Conservation (phyloP, 2,329 filamentous ascomycete species). For the Pyrenochaeta sp. region DNA sequence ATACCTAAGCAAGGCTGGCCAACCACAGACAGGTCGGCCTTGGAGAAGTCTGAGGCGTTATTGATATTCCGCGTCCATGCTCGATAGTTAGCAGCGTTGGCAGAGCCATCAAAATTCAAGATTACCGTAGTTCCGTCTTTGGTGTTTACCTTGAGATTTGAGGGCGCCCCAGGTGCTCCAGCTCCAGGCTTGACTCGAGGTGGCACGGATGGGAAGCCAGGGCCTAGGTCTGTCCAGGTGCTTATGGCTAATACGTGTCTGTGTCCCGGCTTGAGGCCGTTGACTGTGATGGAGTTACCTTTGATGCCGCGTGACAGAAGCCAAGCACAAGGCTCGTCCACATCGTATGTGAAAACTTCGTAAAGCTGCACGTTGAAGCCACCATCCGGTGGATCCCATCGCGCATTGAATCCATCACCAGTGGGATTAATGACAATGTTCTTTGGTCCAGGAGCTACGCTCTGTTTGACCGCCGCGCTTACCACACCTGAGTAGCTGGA, state of each 20-base stretch:
- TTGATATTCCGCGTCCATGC: conserved; percentile 1
- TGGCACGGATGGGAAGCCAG: conserved; percentile 3
- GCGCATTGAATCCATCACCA: conserved; percentile 2
- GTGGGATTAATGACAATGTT: conserved; percentile 6
- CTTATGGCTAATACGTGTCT: conserved; percentile 5
- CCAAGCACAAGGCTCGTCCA: conserved; percentile 2
- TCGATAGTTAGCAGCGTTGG: conserved; percentile 1
- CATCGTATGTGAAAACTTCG: conserved; percentile 7
- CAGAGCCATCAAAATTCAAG: neutral
- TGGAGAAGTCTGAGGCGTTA: neutral
- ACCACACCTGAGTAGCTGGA: conserved; percentile 1
- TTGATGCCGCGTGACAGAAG: conserved; percentile 5
- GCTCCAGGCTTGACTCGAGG: neutral
- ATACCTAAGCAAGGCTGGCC: conserved; percentile 3
- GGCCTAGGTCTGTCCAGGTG: conserved; percentile 7
- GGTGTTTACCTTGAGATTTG: neutral
- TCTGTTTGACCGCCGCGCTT: conserved; percentile 1
- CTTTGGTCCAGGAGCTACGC: conserved; percentile 6
- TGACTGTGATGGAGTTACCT: conserved; percentile 5
- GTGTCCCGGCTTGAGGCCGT: conserved; percentile 4
- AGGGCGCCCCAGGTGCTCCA: conserved; percentile 1
- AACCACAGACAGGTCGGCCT: conserved; percentile 1
- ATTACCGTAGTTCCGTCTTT: conserved; percentile 3
- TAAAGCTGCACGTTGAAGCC: conserved; percentile 4
- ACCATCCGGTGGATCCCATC: conserved; percentile 6